Base-by-base conservation (phyloP, 352 stramenopile species). In the Globisporangium spiculum region DNA sequence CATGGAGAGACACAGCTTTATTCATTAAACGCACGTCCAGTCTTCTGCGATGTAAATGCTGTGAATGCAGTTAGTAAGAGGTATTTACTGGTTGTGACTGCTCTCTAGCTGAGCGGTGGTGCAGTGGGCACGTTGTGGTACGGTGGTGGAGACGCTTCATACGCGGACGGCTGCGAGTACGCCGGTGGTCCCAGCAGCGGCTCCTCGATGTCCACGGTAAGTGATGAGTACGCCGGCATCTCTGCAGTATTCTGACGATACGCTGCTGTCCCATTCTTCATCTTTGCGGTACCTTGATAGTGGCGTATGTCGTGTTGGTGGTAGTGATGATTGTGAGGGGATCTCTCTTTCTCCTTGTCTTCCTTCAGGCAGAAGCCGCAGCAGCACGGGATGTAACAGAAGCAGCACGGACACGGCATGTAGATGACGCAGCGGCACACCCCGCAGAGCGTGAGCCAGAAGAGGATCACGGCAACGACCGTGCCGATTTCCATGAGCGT, bases 61-160 rank as follows among this genome's bases (percentile, higher is more conserved):
- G 12, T 44, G 41, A n/a, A 48, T 8, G 41, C 16, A 48, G 12
- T n/a, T 16, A 48, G 16, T 48, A 44, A 5, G 41, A 32, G 30
- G 30, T 32, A 7, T 4, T 32, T n/a, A 48, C 4, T 48, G 41
- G 3, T 48, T 48, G 41, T 44, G 41, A 6, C 16, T 3, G 14
- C 16, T 50, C 41, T 48, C 55, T 70, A 89, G 38, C 61, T 73
- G 18, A 92, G 68, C 1, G 84, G 83, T 12, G 86, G 86, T 5
- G 86, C 86, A 3, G 86, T 89, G 41, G 84, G 84, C 41, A 92
- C 72, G 36, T 92, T 81, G 14, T 88, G 66, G 60, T 85, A 84
- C 8, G 83, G 75, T 7, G 88, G 83, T 32, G 83, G 77, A 1
- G 69, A 54, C 20, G 46, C 26, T 20, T 90, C 75, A 34, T 77